phyloP scores from a whole-genome alignment of 306 rosid species.

The Trifolium pratense region DNA sequence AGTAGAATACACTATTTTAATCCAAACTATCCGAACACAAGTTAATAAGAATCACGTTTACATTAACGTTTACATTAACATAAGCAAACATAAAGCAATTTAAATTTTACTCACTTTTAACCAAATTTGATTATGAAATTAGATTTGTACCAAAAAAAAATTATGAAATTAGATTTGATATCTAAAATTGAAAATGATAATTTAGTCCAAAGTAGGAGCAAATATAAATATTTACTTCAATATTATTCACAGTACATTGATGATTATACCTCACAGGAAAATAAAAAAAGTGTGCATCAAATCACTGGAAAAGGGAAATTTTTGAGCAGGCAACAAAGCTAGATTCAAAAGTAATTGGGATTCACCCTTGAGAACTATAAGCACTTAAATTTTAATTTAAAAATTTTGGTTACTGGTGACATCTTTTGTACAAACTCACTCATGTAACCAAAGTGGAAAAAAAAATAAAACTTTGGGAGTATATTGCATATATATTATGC shows the following conservation, averaged over 20 bases:
- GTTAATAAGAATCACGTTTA: too few species aligned
- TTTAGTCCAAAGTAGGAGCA: not conserved
- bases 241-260: conserved; percentile 11
- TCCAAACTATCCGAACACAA: too few species aligned
- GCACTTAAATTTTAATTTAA: conserved; percentile 20
- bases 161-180: too few species aligned
- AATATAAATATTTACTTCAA: conserved; percentile 31
- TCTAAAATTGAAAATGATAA: too few species aligned
- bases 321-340: not conserved
- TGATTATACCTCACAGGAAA: conserved; percentile 6
- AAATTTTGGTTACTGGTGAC: conserved; percentile 65
- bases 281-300: not conserved
- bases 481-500: conserved; percentile 8
- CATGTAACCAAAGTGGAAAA: conserved; percentile 60
- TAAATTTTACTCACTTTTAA: too few species aligned
- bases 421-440: conserved; percentile 63
- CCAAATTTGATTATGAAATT: too few species aligned
- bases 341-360: not conserved
- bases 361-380: conserved; percentile 14
- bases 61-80: too few species aligned
- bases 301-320: not conserved
- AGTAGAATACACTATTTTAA: too few species aligned
- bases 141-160: too few species aligned
- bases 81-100: too few species aligned
- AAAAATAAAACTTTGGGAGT: not conserved